These are phyloP conservation scores for Rhizopogon salebrosus DNA, from an alignment of 768 basidiomycete species.

Conservation along the genomic window DNA sequence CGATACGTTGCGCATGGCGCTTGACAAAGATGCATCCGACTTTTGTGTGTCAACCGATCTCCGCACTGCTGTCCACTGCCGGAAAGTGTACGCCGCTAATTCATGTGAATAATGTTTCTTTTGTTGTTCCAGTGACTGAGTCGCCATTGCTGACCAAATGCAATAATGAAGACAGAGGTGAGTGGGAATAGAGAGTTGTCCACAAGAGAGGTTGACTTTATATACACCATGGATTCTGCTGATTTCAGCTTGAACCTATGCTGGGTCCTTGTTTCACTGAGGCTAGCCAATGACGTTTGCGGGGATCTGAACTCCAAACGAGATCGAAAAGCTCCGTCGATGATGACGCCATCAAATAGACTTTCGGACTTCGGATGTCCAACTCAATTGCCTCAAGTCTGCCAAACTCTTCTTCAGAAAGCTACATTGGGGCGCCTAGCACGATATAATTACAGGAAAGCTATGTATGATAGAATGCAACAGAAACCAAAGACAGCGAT, in stretches of 20 bases:
- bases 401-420: neutral
- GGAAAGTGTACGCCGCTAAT: slow-evolving; percentile 16
- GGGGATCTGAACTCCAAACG: no score
- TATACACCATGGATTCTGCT: neutral
- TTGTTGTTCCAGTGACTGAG: slow-evolving; percentile 1
- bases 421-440: neutral
- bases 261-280: no score
- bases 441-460: slow-evolving; percentile 24
- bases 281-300: no score
- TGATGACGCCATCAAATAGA: neutral
- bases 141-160: slow-evolving; percentile 2
- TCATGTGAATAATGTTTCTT: slow-evolving; percentile 14
- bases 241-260: no score
- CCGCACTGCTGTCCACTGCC: slow-evolving; percentile 13
- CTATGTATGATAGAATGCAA: slow-evolving; percentile 17
- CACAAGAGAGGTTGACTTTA: neutral
- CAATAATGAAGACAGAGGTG: neutral
- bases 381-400: no score
- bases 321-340: no score
- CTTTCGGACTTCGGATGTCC: no score
- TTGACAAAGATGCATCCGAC: neutral
- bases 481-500: slow-evolving; percentile 19
- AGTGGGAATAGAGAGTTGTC: no score
- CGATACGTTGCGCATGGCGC: neutral
- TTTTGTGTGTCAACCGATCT: slow-evolving; percentile 8